Percentiles rank a stretch among this genome's conserved stretches.
Evolutionary conservation across 1,139 yeast species (phyloP).

Genomic region (Arxiozyma telluris): DNA sequence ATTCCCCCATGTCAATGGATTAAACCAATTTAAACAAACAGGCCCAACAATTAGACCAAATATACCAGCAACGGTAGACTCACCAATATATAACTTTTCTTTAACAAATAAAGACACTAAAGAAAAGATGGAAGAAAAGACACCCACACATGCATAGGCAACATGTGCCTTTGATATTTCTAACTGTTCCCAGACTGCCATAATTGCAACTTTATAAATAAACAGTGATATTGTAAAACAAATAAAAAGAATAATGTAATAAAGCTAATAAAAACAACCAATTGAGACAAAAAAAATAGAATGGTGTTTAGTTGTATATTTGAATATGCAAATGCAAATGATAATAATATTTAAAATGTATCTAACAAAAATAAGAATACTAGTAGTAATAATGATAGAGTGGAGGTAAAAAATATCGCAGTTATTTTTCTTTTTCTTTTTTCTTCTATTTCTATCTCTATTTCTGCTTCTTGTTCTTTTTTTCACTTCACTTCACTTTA

Average conservation of each 20-base stretch:
- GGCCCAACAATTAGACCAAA: conserved; percentile 93
- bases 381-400: not conserved
- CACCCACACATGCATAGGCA: conserved; percentile 89
- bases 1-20: conserved; percentile 88
- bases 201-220: not conserved
- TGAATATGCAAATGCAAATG: not conserved
- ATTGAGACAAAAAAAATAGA: not conserved
- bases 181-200: conserved; percentile 33
- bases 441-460: too few species aligned
- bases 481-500: not conserved
- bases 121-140: conserved; percentile 79
- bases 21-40: conserved; percentile 80
- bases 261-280: not conserved
- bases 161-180: conserved; percentile 59
- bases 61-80: conserved; percentile 87
- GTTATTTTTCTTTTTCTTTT: not conserved
- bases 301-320: not conserved
- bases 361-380: not conserved
- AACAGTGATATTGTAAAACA: not conserved
- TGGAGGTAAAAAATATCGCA: too few species aligned
- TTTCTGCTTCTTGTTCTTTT: too few species aligned
- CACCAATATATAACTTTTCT: conserved; percentile 85
- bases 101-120: conserved; percentile 85
- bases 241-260: not conserved
- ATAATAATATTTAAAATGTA: not conserved